phyloP scores from a whole-genome alignment of 305 asterid species.

The Striga hermonthica region DNA sequence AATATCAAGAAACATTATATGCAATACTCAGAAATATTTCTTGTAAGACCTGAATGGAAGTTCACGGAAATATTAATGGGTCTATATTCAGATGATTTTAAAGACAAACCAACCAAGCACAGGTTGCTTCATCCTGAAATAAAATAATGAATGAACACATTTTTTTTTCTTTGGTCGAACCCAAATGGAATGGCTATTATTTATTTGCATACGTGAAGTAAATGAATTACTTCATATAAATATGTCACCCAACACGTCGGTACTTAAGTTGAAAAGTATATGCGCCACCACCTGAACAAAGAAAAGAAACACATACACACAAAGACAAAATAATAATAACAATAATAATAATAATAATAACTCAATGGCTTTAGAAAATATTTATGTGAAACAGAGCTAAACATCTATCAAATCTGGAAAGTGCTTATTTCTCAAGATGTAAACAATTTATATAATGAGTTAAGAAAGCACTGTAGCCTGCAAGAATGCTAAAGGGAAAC shows the following conservation, averaged over 20 bases:
- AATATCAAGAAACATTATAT: no score
- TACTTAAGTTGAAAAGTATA: conserved; percentile 91
- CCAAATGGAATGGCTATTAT: not conserved
- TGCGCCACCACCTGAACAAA: conserved; percentile 94
- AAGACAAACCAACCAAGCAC: conserved; percentile 75
- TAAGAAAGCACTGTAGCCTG: no score
- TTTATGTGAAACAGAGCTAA: no score
- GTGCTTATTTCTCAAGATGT: no score
- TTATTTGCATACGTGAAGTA: conserved; percentile 66
- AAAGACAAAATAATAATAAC: no score
- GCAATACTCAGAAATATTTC: no score
- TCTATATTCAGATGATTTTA: conserved; percentile 65
- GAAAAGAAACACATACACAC: conserved; percentile 11
- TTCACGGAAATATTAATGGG: conserved; percentile 83
- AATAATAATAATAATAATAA: not conserved
- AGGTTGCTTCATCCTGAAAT: conserved; percentile 87
- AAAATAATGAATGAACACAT: no score
- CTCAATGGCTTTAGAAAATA: not conserved
- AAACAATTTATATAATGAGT: no score
- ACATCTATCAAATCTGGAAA: not conserved
- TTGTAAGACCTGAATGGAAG: conserved; percentile 71
- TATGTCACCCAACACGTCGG: conserved; percentile 89
- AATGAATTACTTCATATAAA: conserved; percentile 75
- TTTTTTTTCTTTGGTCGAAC: not conserved
- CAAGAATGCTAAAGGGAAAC: no score